These are phyloP conservation scores for Cryptococcus wingfieldii DNA, from an alignment of 1,284 basidiomycete species.

Conservation along the genomic window DNA sequence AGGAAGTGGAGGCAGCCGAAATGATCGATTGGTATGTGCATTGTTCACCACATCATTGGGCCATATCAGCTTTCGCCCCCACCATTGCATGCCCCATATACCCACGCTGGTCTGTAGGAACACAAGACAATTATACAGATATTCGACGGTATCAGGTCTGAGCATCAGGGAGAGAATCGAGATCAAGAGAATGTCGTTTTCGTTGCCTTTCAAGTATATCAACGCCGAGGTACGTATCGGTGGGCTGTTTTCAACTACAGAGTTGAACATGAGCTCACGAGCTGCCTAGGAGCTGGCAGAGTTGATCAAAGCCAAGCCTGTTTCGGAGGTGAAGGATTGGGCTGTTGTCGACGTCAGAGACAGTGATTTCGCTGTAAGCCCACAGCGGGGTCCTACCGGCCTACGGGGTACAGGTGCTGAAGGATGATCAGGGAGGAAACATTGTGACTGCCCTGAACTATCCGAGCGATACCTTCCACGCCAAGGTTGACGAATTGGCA, in stretches of 20 bases:
- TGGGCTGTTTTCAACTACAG: neutral
- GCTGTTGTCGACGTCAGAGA: conserved; percentile 48
- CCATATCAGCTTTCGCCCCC: neutral
- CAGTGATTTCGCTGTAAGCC: conserved; percentile 45
- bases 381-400: too few species aligned
- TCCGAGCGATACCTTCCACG: conserved; percentile 41
- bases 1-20: neutral
- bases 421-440: conserved; percentile 42
- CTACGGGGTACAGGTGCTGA: neutral
- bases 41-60: neutral
- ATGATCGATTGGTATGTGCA: neutral
- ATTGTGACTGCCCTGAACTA: conserved; percentile 44
- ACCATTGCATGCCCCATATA: too few species aligned
- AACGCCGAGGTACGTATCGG: conserved; percentile 30
- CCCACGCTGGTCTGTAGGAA: too few species aligned
- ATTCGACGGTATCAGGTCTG: too few species aligned
- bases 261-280: neutral
- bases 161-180: neutral
- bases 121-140: too few species aligned
- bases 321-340: conserved; percentile 24
- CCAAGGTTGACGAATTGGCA: conserved; percentile 35
- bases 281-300: conserved; percentile 37
- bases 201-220: conserved; percentile 43
- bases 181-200: conserved; percentile 27
- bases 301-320: conserved; percentile 38